phyloP scores from a whole-genome alignment of 257 asterid species.

The Salvia hispanica region DNA sequence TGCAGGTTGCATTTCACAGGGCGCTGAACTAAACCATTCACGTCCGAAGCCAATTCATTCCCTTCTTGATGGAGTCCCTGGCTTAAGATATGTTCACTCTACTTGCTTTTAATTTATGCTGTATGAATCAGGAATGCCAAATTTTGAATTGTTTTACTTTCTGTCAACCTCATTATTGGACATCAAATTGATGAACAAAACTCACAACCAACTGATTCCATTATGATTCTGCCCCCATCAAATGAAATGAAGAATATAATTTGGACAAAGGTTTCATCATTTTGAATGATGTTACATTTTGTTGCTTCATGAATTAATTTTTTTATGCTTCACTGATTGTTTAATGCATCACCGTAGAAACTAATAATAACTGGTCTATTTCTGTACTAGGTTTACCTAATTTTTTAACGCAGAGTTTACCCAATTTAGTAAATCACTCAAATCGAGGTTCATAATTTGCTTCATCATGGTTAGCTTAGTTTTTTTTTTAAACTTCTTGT shows the following conservation, averaged over 20 bases:
- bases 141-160: slow-evolving; percentile 10
- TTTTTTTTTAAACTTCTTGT: too few relatives aligned
- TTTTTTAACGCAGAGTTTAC: neutral
- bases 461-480: neutral
- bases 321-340: neutral
- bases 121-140: slow-evolving; percentile 10
- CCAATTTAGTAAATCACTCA: neutral
- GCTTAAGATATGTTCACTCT: slow-evolving; percentile 32
- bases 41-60: slow-evolving; percentile 6
- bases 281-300: neutral
- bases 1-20: slow-evolving; percentile 92
- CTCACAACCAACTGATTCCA: neutral
- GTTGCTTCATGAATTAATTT: neutral
- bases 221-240: neutral
- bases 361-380: neutral
- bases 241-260: neutral
- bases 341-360: neutral
- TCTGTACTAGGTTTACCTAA: neutral
- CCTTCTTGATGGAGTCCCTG: slow-evolving; percentile 21
- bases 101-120: slow-evolving; percentile 25
- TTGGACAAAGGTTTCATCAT: neutral
- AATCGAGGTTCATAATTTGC: neutral
- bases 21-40: slow-evolving; percentile 42
- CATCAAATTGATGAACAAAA: neutral
- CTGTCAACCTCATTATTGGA: neutral